Percentiles rank a stretch among this genome's conserved stretches.
These are phyloP conservation scores for Oryza rufipogon DNA, from an alignment of 176 grass and related monocot genomes.

Conservation along the genomic window DNA sequence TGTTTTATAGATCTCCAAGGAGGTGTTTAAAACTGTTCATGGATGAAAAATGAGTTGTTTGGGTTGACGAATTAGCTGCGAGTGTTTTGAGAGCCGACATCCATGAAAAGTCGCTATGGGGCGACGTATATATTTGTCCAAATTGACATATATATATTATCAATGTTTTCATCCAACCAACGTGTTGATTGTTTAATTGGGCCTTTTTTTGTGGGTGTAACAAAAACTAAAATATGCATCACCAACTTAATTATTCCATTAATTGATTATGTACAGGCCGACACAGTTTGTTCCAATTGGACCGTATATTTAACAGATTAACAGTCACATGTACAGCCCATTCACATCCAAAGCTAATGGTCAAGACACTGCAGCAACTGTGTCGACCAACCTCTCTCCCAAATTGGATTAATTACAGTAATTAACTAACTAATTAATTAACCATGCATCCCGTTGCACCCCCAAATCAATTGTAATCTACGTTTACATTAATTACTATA, in stretches of 20 bases:
- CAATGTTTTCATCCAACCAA: not conserved
- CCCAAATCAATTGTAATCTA: not conserved
- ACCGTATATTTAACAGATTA: not conserved
- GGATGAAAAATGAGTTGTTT: not conserved
- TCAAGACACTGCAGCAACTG: no score
- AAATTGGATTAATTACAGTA: not conserved
- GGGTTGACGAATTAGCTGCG: no score
- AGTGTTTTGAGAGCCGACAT: no score
- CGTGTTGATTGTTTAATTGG: not conserved
- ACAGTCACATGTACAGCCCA: not conserved
- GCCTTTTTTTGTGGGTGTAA: not conserved
- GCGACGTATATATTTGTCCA: not conserved
- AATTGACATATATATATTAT: not conserved
- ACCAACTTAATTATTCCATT: not conserved
- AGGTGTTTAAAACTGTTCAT: not conserved
- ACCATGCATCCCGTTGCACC: not conserved
- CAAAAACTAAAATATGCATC: not conserved
- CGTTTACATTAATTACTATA: not conserved
- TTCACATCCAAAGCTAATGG: not conserved
- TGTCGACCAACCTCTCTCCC: not conserved
- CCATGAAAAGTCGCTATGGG: no score
- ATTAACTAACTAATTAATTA: not conserved
- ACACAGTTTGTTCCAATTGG: not conserved
- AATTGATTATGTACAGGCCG: not conserved
- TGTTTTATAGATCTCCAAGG: not conserved